Evolutionary conservation across 2,329 filamentous ascomycete species (phyloP).

Genomic region (Phialophora macrospora): DNA sequence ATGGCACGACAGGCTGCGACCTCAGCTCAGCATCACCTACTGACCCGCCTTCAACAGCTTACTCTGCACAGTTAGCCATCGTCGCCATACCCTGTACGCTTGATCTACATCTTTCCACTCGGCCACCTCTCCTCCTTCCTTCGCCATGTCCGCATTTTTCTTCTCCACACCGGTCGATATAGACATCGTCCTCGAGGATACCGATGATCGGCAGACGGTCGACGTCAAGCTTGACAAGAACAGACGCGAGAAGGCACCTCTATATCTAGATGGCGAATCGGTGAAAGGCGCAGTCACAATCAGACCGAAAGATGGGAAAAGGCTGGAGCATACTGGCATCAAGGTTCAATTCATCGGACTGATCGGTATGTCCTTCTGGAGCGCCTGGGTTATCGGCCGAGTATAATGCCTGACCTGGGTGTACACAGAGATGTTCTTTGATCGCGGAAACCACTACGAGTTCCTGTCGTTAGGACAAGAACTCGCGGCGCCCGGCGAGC

Average conservation of each 20-base stretch:
- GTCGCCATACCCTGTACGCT: not conserved
- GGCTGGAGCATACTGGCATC: slow-evolving; percentile 96
- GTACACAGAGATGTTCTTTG: slow-evolving; percentile 93
- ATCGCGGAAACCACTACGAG: slow-evolving; percentile 98
- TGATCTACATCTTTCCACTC: not conserved
- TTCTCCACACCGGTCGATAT: slow-evolving; percentile 99
- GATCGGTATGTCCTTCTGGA: slow-evolving; percentile 67
- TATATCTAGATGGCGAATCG: slow-evolving; percentile 98
- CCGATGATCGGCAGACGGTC: slow-evolving; percentile 90
- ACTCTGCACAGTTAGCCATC: not conserved
- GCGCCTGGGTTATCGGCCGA: slow-evolving; percentile 26
- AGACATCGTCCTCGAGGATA: slow-evolving; percentile 95
- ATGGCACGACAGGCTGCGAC: not conserved
- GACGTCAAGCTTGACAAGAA: slow-evolving; percentile 99
- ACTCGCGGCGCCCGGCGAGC: slow-evolving; percentile 92
- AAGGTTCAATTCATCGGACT: slow-evolving; percentile 99
- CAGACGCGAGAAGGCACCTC: slow-evolving; percentile 90
- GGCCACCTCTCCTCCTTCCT: slow-evolving; percentile 1
- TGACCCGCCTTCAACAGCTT: slow-evolving; percentile 2
- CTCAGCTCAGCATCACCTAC: not conserved
- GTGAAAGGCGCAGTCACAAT: slow-evolving; percentile 96
- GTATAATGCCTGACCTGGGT: slow-evolving; percentile 15
- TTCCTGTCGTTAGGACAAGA: slow-evolving; percentile 97
- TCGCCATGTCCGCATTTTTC: slow-evolving; percentile 91
- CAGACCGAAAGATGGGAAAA: slow-evolving; percentile 95